Conservation (phyloP, 2,329 filamentous ascomycete genomes). For the Penicillium rolfsii region DNA sequence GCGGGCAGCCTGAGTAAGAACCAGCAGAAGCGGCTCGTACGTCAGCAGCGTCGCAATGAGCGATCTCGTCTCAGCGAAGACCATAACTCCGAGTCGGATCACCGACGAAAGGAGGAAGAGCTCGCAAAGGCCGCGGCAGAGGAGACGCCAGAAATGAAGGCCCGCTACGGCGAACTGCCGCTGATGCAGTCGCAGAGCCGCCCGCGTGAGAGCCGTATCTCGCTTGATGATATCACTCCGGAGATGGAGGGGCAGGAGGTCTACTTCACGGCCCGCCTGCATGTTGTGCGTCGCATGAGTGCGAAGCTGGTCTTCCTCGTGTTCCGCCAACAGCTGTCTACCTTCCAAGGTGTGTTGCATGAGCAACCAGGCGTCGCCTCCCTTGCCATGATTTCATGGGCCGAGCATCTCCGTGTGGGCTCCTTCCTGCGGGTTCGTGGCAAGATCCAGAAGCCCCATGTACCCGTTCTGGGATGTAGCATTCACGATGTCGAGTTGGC, state of each 20-base stretch:
- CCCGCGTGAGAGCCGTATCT: slow-evolving; percentile 52
- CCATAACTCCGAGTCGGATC: slow-evolving; percentile 46
- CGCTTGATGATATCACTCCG: slow-evolving; percentile 56
- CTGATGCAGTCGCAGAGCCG: slow-evolving; percentile 61
- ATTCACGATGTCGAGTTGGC: slow-evolving; percentile 77
- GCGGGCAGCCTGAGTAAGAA: slow-evolving; percentile 48
- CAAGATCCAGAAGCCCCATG: slow-evolving; percentile 70
- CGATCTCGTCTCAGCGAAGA: slow-evolving; percentile 50
- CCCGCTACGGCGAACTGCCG: slow-evolving; percentile 61
- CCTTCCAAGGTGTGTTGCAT: slow-evolving; percentile 80
- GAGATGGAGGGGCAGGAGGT: slow-evolving; percentile 63
- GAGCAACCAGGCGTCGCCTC: slow-evolving; percentile 64
- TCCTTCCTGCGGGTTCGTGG: slow-evolving; percentile 78
- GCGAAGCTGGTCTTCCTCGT: slow-evolving; percentile 82
- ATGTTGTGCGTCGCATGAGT: slow-evolving; percentile 80
- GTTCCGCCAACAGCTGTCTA: slow-evolving; percentile 80
- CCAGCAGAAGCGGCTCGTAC: slow-evolving; percentile 48
- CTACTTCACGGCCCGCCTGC: slow-evolving; percentile 71
- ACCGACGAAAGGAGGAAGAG: slow-evolving; percentile 49
- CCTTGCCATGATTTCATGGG: slow-evolving; percentile 81
- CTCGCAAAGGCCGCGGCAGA: slow-evolving; percentile 52
- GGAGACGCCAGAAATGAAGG: slow-evolving; percentile 62
- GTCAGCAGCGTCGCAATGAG: slow-evolving; percentile 45
- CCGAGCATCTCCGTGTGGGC: slow-evolving; percentile 78
- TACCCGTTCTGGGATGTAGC: slow-evolving; percentile 73